These are phyloP conservation scores for Pharus latifolius DNA, from an alignment of 176 grass and related monocot genomes.

Conservation along the genomic window DNA sequence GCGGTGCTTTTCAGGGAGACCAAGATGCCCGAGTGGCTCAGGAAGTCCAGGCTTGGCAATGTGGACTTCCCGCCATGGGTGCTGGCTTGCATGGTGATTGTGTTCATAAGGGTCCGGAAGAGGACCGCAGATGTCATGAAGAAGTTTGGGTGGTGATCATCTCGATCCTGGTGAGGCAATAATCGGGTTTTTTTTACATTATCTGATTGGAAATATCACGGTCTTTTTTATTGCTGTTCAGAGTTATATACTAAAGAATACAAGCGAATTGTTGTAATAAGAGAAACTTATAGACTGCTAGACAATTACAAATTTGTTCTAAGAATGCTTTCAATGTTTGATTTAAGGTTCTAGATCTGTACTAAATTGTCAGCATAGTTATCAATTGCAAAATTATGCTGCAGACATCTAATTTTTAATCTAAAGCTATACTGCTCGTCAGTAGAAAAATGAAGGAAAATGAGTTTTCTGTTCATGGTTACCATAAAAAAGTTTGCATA, in stretches of 20 bases:
- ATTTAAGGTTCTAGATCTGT: background rate
- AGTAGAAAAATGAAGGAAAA: background rate
- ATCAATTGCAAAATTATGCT: background rate
- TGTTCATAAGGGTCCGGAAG: slow-evolving; percentile 70
- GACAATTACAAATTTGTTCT: background rate
- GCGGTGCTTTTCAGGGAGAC: slow-evolving; percentile 55
- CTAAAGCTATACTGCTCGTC: background rate
- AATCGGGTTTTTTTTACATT: background rate
- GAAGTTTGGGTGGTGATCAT: slow-evolving; percentile 67
- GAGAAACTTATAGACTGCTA: background rate
- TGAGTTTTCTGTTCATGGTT: background rate
- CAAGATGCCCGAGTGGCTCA: slow-evolving; percentile 65
- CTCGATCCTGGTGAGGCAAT: slow-evolving; percentile 14
- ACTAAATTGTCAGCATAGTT: background rate
- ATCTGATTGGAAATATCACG: too few species aligned
- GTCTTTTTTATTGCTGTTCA: too few species aligned
- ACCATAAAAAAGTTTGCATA: background rate
- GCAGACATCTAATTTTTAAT: background rate
- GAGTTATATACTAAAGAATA: background rate
- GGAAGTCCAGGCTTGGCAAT: slow-evolving; percentile 20
- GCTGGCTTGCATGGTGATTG: slow-evolving; percentile 69
- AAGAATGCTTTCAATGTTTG: background rate
- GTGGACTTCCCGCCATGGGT: slow-evolving; percentile 83
- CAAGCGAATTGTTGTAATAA: slow-evolving; percentile 4
- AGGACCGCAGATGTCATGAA: slow-evolving; percentile 75